Evolutionary conservation across 2,329 filamentous ascomycete genomes (phyloP), one percentile per base, ranked within the genome.

Genomic region (Ceratocystis cacaofunesta): DNA sequence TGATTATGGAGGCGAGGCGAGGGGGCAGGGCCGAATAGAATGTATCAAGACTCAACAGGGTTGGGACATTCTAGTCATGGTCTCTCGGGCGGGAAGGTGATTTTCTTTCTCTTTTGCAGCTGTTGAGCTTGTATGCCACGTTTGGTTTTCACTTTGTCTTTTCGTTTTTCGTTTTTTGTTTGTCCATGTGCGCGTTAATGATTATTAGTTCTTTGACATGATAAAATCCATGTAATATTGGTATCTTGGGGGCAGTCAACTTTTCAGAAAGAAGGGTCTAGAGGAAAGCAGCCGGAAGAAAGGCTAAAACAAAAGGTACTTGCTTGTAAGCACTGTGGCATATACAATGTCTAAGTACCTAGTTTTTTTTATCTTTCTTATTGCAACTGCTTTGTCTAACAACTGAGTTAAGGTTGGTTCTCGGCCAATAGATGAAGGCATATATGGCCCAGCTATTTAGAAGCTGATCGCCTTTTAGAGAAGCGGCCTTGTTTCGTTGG

Each of bases 171-270:
- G 32, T 22, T 55, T 50, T 50, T 61, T 67, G 48, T 62, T 48
- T 41, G 58, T 43, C 62, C 46, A 52, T 61, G 52, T 66, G 57
- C 61, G 65, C 61, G 57, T 61, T 66, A 66, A 68, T 66, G 64
- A 63, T 44, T 62, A 65, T 55, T 30, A 44, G 43, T 67, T 60
- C 55, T 66, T 67, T n/a, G 30, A 58, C 55, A 58, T 58, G 5
- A 15, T 22, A 15, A 25, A 15, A 15, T 15, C 22, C 15, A 2
- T 22, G 48, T 52, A 25, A 52, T 17, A 15, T 5, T 25, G 25
- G 0, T 25, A 2, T 52, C 19, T 52, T 25, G 48, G 10, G 12
- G 15, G 48, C 22, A 5, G 15, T n/a, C 15, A 22, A 22, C 3
- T 48, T 22, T 50, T 25, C n/a, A 7, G 22, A 6, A 50, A 50